Evolutionary conservation across 129 eudicot species (phyloP).

Genomic region (Flaveria sonorensis): DNA sequence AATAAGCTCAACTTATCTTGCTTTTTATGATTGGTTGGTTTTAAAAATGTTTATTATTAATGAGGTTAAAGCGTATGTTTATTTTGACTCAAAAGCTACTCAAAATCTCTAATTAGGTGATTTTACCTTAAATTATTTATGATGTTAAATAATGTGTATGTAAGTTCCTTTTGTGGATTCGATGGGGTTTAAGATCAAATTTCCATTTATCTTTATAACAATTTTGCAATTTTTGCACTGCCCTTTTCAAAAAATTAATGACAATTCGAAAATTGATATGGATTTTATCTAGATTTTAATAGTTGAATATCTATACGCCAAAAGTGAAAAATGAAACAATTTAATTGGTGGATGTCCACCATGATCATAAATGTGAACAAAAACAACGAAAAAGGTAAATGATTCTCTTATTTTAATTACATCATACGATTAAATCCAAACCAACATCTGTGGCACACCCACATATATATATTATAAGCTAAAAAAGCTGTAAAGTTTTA

Average conservation of each 20-base stretch:
- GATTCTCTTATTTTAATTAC: slow-evolving; percentile 39
- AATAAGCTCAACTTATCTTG: too few relatives aligned
- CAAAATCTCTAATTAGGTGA: too few relatives aligned
- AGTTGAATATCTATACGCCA: neutral
- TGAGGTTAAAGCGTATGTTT: too few relatives aligned
- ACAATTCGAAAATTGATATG: neutral
- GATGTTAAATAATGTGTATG: neutral
- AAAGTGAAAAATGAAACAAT: neutral
- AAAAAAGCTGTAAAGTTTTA: neutral
- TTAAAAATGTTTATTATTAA: too few relatives aligned
- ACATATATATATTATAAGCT: neutral
- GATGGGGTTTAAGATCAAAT: neutral
- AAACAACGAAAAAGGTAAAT: slow-evolving; percentile 19
- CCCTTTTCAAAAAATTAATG: too few relatives aligned
- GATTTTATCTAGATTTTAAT: neutral
- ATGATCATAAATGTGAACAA: slow-evolving; percentile 12
- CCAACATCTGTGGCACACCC: slow-evolving; percentile 6
- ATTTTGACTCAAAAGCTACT: too few relatives aligned
- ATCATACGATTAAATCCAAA: slow-evolving; percentile 30
- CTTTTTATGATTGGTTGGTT: too few relatives aligned
- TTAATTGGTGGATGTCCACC: slow-evolving; percentile 25
- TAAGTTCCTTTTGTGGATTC: neutral
- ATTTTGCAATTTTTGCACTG: neutral
- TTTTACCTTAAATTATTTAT: neutral
- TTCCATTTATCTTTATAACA: neutral